phyloP scores from a whole-genome alignment of 139 green algal species.

The Ostreobium quekettii region DNA sequence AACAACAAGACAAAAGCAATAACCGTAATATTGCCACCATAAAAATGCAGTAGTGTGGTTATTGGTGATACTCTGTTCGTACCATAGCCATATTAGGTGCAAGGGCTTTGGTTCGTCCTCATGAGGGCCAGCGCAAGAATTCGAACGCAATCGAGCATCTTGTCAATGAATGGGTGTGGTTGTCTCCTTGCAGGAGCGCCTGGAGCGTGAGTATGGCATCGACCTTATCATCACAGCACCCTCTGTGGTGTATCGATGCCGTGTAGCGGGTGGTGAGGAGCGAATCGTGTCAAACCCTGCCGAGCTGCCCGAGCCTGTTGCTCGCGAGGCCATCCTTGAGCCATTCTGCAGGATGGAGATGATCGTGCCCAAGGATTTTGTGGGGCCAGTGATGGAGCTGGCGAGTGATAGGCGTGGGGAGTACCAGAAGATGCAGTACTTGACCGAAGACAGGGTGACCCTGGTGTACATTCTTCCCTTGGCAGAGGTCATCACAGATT shows the following conservation, averaged over 20 bases:
- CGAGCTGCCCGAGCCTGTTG: slow-evolving; percentile 57
- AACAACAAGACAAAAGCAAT: no score
- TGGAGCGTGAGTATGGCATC: slow-evolving; percentile 95
- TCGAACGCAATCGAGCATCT: no score
- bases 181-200: slow-evolving; percentile 73
- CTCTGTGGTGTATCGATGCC: slow-evolving; percentile 83
- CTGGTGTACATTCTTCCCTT: slow-evolving; percentile 92
- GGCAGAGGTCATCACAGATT: slow-evolving; percentile 95
- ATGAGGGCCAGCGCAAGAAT: no score
- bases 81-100: no score
- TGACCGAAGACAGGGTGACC: slow-evolving; percentile 73
- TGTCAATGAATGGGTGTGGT: no score
- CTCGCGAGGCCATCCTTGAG: slow-evolving; percentile 71
- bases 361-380: slow-evolving; percentile 80
- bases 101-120: no score
- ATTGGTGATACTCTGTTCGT: no score
- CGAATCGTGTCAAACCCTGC: slow-evolving; percentile 26
- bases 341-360: slow-evolving; percentile 84
- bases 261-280: slow-evolving; percentile 50
- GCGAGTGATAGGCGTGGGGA: slow-evolving; percentile 54
- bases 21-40: no score
- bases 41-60: no score
- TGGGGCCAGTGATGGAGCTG: slow-evolving; percentile 94
- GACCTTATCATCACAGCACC: slow-evolving; percentile 95
- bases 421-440: slow-evolving; percentile 92